Percentiles rank a stretch among this genome's conserved stretches.
phyloP scores from a whole-genome alignment of 192 early-diverging fungal genomes.

The Podila epigama region DNA sequence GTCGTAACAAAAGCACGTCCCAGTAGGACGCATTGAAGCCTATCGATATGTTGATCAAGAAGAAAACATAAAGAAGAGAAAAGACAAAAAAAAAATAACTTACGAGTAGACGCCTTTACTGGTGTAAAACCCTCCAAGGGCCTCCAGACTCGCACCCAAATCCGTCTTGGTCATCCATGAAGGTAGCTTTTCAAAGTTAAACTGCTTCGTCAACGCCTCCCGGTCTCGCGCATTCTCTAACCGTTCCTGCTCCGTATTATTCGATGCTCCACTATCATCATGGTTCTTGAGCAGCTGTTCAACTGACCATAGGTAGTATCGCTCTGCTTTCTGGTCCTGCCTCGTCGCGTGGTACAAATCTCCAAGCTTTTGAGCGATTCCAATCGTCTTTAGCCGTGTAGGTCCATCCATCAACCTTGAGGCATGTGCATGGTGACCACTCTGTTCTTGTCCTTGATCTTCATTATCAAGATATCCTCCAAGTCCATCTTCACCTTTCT shows the following conservation, averaged over 20 bases:
- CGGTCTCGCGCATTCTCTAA: constrained; percentile 17
- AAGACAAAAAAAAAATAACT: constrained; percentile 5
- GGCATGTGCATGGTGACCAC: constrained; percentile 4
- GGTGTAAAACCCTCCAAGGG: constrained; percentile 62
- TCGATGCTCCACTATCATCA: neutral
- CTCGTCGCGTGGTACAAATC: constrained; percentile 53
- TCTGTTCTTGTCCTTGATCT: constrained; percentile 3
- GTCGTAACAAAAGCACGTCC: no score
- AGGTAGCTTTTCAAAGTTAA: constrained; percentile 59
- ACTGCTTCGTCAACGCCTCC: constrained; percentile 38
- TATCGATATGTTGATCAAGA: no score
- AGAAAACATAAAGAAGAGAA: neutral
- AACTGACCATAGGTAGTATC: constrained; percentile 64
- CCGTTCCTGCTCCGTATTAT: constrained; percentile 25
- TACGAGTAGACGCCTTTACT: constrained; percentile 56
- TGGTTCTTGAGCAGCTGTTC: constrained; percentile 57
- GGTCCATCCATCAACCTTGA: constrained; percentile 44
- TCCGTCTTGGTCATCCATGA: constrained; percentile 62
- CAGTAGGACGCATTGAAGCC: no score
- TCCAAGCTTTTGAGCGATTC: constrained; percentile 63
- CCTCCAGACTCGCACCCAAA: constrained; percentile 61
- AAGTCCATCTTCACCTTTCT: constrained; percentile 1
- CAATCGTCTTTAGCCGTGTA: constrained; percentile 53
- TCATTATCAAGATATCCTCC: neutral
- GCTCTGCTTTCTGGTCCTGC: constrained; percentile 58